Percentiles rank a stretch among this genome's conserved stretches.
Evolutionary conservation across 2,329 filamentous ascomycete genomes (phyloP).

Genomic region (Aspergillus transmontanensis): DNA sequence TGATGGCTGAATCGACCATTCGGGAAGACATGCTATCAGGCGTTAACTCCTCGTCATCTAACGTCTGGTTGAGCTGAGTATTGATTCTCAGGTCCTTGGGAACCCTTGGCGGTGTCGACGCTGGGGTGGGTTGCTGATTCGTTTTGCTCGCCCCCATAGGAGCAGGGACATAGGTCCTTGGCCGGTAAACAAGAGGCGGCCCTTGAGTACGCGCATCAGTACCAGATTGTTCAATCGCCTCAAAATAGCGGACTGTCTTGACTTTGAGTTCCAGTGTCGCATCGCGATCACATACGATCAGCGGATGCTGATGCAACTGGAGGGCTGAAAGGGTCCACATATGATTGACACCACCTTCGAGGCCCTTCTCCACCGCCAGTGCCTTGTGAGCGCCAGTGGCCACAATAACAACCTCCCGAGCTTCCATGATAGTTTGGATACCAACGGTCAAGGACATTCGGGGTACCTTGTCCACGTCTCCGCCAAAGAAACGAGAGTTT

Average conservation of each 20-base stretch:
- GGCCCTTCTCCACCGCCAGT: slow-evolving; percentile 74
- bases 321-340: slow-evolving; percentile 87
- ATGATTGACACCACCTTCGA: slow-evolving; percentile 82
- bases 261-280: slow-evolving; percentile 72
- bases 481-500: slow-evolving; percentile 81
- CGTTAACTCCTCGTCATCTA: slow-evolving; percentile 48
- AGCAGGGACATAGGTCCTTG: slow-evolving; percentile 38
- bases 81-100: slow-evolving; percentile 50
- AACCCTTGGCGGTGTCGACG: slow-evolving; percentile 32
- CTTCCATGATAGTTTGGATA: slow-evolving; percentile 79
- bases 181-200: slow-evolving; percentile 45
- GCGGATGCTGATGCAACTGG: slow-evolving; percentile 77
- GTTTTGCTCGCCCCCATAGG: slow-evolving; percentile 27
- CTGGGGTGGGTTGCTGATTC: slow-evolving; percentile 29
- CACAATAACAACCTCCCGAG: slow-evolving; percentile 79
- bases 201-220: slow-evolving; percentile 48
- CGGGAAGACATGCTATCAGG: slow-evolving; percentile 54
- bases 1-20: slow-evolving; percentile 48
- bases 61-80: slow-evolving; percentile 40
- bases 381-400: slow-evolving; percentile 82
- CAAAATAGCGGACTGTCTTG: slow-evolving; percentile 75
- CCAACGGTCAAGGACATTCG: slow-evolving; percentile 83
- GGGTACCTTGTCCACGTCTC: slow-evolving; percentile 73
- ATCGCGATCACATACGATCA: slow-evolving; percentile 83
- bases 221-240: slow-evolving; percentile 69